These are phyloP conservation scores for Pythium monospermum DNA, from an alignment of 352 stramenopile genomes.

Conservation along the genomic window DNA sequence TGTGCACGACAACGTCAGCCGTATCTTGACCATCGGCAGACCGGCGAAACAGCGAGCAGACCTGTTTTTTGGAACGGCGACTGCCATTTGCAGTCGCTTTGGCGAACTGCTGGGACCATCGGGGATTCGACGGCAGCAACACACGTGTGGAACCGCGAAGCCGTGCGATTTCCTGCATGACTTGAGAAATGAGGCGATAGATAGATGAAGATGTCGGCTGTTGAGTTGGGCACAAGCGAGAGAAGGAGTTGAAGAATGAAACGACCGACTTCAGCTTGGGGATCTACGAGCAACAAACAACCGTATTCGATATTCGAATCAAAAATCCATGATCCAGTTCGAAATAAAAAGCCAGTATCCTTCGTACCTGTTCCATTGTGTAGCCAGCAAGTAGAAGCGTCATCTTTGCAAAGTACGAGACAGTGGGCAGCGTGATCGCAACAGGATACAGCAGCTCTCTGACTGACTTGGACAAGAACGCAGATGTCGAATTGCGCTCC, in stretches of 20 bases:
- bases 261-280: constrained; percentile 3
- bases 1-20: constrained; percentile 17
- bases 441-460: constrained; percentile 6
- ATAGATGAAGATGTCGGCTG: neutral
- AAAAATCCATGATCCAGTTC: neutral
- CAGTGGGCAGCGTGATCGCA: constrained; percentile 2
- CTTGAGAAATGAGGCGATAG: constrained; percentile 4
- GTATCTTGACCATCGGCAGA: constrained; percentile 12
- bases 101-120: neutral
- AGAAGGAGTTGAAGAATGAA: constrained; percentile 1
- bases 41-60: constrained; percentile 15
- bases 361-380: constrained; percentile 1
- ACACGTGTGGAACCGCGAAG: constrained; percentile 9
- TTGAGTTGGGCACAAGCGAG: neutral
- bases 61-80: neutral
- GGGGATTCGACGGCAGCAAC: constrained; percentile 8
- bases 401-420: constrained; percentile 5
- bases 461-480: constrained; percentile 1
- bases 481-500: neutral
- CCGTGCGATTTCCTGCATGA: constrained; percentile 7
- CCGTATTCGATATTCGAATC: too few species aligned
- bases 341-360: neutral
- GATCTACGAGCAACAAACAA: too few species aligned
- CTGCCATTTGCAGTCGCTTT: neutral
- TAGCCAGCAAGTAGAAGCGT: constrained; percentile 11